These are phyloP conservation scores for Candida glucosophila DNA, from an alignment of 1,139 yeast species.

Conservation along the genomic window DNA sequence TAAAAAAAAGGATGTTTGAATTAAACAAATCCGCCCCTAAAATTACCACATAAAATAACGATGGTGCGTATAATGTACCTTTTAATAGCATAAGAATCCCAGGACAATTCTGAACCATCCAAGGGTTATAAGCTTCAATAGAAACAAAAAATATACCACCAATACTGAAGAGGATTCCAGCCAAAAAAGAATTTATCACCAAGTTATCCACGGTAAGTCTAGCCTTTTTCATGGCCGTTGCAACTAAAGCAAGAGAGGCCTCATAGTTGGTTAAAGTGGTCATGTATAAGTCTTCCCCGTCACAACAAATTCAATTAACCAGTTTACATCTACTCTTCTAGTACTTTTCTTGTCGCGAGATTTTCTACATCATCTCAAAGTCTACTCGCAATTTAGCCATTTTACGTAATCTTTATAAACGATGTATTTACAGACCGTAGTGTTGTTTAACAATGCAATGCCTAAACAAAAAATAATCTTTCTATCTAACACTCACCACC, in stretches of 20 bases:
- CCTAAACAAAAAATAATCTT: no score
- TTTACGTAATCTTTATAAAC: no score
- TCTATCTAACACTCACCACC: no score
- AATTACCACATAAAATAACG: constrained; percentile 62
- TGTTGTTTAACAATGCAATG: no score
- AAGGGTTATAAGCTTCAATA: constrained; percentile 44
- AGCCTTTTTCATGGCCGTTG: constrained; percentile 75
- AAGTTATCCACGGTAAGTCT: constrained; percentile 52
- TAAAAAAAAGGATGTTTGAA: constrained; percentile 61
- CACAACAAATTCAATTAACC: no score
- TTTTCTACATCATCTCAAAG: no score
- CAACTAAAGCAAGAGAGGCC: constrained; percentile 74
- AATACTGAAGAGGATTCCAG: constrained; percentile 59
- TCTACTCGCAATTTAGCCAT: no score
- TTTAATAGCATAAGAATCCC: constrained; percentile 48
- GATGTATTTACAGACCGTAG: no score
- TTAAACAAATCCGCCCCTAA: constrained; percentile 71
- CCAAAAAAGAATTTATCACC: constrained; percentile 54
- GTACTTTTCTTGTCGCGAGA: no score
- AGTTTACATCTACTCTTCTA: no score
- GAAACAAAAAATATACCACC: constrained; percentile 68
- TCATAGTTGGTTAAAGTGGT: constrained; percentile 70
- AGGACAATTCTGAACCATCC: constrained; percentile 31
- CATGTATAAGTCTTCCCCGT: no score
- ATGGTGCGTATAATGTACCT: constrained; percentile 57